Evolutionary conservation across 2,329 filamentous ascomycete genomes (phyloP), one percentile per base, ranked within the genome.

Genomic region (Cryphonectria nitschkei): DNA sequence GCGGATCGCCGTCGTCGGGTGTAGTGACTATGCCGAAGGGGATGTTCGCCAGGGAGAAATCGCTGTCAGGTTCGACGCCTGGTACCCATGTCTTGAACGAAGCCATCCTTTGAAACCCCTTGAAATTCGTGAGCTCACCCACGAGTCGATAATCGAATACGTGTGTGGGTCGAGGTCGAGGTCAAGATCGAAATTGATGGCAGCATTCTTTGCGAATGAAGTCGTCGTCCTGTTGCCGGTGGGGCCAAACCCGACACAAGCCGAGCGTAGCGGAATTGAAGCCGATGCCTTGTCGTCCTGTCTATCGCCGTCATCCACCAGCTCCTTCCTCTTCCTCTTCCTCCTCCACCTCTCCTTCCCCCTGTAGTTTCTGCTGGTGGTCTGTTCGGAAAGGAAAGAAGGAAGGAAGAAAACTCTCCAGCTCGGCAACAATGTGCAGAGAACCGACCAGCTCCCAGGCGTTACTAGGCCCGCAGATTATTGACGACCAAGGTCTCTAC

Each of bases 1-100:
- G 84, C 79, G 46, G 83, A 73, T 50, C 81, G 81, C 2, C 82
- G 80, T 69, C 78, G 63, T 70, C 73, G 26, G 81, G 75, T 13
- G 87, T 90, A 61, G 86, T 89, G 75, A 94, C 91, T 80, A 94
- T 89, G 72, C 92, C 92, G 76, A 94, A 94, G 1, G 92, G 92
- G 68, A 94, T 89, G 78, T 94, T 94, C 74, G 88, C 86, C 65
- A 94, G 83, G 16, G 92, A 93, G 81, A 94, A 94, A 76, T 90
- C 89, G 70, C 87, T 90, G 70, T 84, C 82, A 67, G 76, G 69
- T 22, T 83, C 82, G 63, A 77, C 72, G 43, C 72, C 71, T 11
- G 75, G 72, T 11, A 78, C 75, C 78, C 78, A 79, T 1, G 78
- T 77, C 14, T 61, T 68, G 22, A 68, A 43, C 70, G 56, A 50